phyloP scores from a whole-genome alignment of 2,329 filamentous ascomycete genomes.

The Penicillium sp. region DNA sequence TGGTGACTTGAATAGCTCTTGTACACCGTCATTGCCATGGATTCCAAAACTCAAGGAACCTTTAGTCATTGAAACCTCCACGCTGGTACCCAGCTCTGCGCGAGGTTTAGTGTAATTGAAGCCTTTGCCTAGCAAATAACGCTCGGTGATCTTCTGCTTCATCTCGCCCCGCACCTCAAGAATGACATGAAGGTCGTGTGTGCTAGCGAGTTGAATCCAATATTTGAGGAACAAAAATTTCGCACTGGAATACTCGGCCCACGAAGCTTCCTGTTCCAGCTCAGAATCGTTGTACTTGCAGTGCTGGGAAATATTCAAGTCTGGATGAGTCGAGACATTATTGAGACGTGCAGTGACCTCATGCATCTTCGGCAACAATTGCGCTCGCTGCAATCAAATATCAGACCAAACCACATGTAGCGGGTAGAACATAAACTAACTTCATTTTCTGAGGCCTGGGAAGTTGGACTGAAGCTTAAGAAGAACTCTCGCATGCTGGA shows the following conservation, averaged over 20 bases:
- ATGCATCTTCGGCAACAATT: conserved; percentile 30
- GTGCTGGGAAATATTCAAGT: conserved; percentile 41
- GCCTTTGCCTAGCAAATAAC: conserved; percentile 42
- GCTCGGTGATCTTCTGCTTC: conserved; percentile 38
- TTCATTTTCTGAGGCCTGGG: conserved; percentile 18
- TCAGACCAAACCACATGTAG: conserved; percentile 11
- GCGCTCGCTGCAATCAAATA: conserved; percentile 18
- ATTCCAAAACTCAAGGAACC: conserved; percentile 36
- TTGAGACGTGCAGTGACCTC: conserved; percentile 37
- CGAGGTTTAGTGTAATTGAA: conserved; percentile 30
- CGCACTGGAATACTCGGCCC: conserved; percentile 46
- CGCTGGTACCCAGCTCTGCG: conserved; percentile 31
- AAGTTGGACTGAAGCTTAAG: conserved; percentile 12
- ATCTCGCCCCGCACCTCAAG: conserved; percentile 36
- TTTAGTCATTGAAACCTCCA: conserved; percentile 37
- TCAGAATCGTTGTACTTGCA: conserved; percentile 33
- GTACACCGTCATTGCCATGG: conserved; percentile 30
- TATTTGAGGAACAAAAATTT: conserved; percentile 46
- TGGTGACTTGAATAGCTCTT: conserved; percentile 33
- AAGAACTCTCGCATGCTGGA: conserved; percentile 32
- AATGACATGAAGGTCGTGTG: conserved; percentile 38
- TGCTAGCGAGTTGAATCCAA: conserved; percentile 35
- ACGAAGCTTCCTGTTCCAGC: conserved; percentile 38
- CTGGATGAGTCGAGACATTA: conserved; percentile 44
- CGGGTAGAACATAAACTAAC: conserved; percentile 18